Conservation (phyloP, 1,284 basidiomycete species). For the Rhodofomes roseus region DNA sequence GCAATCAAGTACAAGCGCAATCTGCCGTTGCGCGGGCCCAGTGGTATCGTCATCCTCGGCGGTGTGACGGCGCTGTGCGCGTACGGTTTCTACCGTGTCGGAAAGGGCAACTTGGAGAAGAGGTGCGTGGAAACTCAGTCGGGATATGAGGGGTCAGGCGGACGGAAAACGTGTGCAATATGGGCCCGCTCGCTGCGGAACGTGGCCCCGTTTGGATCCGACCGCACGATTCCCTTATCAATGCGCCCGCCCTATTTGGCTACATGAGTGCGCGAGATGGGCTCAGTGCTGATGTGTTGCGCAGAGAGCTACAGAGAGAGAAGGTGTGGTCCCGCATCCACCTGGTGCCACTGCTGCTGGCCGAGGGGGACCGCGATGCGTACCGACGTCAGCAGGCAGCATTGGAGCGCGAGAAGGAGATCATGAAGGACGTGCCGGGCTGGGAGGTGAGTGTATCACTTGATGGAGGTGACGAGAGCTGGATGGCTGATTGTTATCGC, state of each 20-base stretch:
- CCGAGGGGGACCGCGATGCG: conserved; percentile 90
- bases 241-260: conserved; percentile 20
- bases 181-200: conserved; percentile 54
- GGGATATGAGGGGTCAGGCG: conserved; percentile 45
- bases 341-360: conserved; percentile 87
- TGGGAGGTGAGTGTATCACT: conserved; percentile 79
- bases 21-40: conserved; percentile 89
- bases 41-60: conserved; percentile 83
- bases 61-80: conserved; percentile 83
- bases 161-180: conserved; percentile 56
- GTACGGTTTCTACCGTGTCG: conserved; percentile 92
- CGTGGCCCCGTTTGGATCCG: conserved; percentile 65
- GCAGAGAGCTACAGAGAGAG: conserved; percentile 91
- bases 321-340: conserved; percentile 96
- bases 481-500: conserved; percentile 20
- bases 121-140: conserved; percentile 57
- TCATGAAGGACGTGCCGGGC: conserved; percentile 93
- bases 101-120: conserved; percentile 88
- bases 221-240: conserved; percentile 51
- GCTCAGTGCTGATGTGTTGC: conserved; percentile 22
- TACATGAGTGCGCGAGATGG: conserved; percentile 16
- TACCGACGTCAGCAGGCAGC: conserved; percentile 85
- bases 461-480: conserved; percentile 9
- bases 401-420: conserved; percentile 78
- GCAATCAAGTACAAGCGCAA: conserved; percentile 95